Base-by-base conservation (phyloP, 2,329 filamentous ascomycete genomes). In the Cladophialophora psammophila region DNA sequence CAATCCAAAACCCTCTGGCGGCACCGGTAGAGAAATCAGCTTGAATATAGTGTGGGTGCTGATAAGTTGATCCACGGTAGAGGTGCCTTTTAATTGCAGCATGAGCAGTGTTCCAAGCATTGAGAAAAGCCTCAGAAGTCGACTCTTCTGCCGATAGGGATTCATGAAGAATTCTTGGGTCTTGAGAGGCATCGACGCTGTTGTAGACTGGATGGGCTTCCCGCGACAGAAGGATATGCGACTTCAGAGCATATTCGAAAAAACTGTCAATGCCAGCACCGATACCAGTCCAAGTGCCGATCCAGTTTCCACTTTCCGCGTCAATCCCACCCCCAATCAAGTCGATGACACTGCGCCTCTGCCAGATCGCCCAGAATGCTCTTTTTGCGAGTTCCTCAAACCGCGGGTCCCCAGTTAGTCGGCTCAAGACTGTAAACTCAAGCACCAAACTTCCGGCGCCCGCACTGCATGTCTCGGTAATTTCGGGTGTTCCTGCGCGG, bases 301-400 rank as follows among this genome's bases (percentile, higher is more conserved):
- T 90, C 95, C 95, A 99, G 72, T 91, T 85, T 0, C 94, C 95
- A 34, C 88, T 91, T 76, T 98, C 94, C 1, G 93, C 92, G 80
- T 97, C 94, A 68, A 99, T 93, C 2, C 94, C 94, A 65, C 93
- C 91, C 7, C 94, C 95, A 69, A 99, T 90, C 31, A 99, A 84
- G 3, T 92, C 93, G 73, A 97, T 92, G 48, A 89, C 87, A 76
- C 92, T 97, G 70, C 94, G 87, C 64, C 92, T 86, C 52, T 90
- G 84, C 95, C 95, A 99, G n/a, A 99, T 92, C 31, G 94, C 91
- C 93, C 94, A 97, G 75, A 99, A 99, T 0, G 95, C 94, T 64
- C 91, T 85, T 78, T 98, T 98, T 0, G 92, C 94, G 15, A 92
- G 85, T 74, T 91, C 88, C 78, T 99, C 95, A 74, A 96, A 99